A percentile compares a stretch with the other conserved stretches of the same genome.
These are phyloP conservation scores for Verbascum thapsus DNA, from an alignment of 257 asterid species.

Conservation along the genomic window DNA sequence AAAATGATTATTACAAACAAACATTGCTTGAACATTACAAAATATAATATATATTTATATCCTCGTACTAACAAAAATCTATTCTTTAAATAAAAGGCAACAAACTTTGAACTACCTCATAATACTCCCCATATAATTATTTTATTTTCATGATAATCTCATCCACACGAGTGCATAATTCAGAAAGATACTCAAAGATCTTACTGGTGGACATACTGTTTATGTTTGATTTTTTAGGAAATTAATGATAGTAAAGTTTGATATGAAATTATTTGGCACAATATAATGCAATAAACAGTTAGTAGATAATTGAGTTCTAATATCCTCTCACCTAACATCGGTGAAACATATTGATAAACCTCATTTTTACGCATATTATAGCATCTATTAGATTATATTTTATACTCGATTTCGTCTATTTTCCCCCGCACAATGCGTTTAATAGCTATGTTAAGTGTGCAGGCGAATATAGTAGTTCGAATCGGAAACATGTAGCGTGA, in stretches of 20 bases:
- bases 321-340: neutral
- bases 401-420: too few species aligned
- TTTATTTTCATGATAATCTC: neutral
- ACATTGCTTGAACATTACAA: conserved; percentile 8
- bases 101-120: neutral
- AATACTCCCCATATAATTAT: neutral
- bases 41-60: too few species aligned
- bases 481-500: too few species aligned
- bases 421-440: too few species aligned
- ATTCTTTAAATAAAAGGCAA: conserved; percentile 8
- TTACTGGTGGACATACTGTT: neutral
- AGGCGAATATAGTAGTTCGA: too few species aligned
- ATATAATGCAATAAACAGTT: neutral
- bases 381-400: too few species aligned
- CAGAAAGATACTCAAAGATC: neutral
- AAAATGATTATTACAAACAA: neutral
- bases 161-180: conserved; percentile 5
- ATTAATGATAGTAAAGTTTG: neutral
- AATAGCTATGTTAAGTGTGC: too few species aligned
- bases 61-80: neutral
- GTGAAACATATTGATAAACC: neutral
- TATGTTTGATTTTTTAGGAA: neutral
- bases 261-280: neutral
- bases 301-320: neutral
- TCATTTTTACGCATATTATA: too few species aligned